phyloP scores from a whole-genome alignment of 257 asterid species.

The Agastache rugosa region DNA sequence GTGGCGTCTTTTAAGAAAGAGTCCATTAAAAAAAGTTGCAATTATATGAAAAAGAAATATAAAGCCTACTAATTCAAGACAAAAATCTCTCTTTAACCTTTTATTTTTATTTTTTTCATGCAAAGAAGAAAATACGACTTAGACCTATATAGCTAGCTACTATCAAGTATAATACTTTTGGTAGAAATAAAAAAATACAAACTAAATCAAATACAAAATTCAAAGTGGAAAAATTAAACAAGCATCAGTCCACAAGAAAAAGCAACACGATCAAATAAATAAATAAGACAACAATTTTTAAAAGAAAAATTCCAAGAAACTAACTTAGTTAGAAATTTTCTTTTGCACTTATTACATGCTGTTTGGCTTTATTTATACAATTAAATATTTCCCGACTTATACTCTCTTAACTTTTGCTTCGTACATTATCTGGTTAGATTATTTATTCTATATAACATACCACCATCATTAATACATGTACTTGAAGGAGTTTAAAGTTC shows the following conservation, averaged over 20 bases:
- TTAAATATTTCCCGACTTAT: background rate
- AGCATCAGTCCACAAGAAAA: background rate
- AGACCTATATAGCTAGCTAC: too few relatives aligned
- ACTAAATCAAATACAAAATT: background rate
- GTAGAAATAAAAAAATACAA: background rate
- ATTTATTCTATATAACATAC: background rate
- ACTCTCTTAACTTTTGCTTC: background rate
- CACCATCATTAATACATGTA: background rate
- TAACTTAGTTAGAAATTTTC: background rate
- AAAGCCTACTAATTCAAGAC: slow-evolving; percentile 28
- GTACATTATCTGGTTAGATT: background rate
- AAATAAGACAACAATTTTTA: background rate
- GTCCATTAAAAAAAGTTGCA: slow-evolving; percentile 33
- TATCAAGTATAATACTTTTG: background rate
- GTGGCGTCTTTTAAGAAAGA: slow-evolving; percentile 25
- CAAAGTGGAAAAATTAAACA: background rate
- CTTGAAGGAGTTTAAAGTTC: background rate
- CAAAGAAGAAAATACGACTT: background rate
- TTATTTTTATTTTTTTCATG: background rate
- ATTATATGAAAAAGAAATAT: slow-evolving; percentile 42
- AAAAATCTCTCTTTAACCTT: slow-evolving; percentile 15
- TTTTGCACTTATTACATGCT: slow-evolving; percentile 21
- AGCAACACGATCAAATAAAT: background rate
- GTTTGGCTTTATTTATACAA: slow-evolving; percentile 24
- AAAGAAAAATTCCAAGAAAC: background rate